Base-by-base conservation (phyloP, 805 yeast species). In the Metschnikowia cerradonensis region DNA sequence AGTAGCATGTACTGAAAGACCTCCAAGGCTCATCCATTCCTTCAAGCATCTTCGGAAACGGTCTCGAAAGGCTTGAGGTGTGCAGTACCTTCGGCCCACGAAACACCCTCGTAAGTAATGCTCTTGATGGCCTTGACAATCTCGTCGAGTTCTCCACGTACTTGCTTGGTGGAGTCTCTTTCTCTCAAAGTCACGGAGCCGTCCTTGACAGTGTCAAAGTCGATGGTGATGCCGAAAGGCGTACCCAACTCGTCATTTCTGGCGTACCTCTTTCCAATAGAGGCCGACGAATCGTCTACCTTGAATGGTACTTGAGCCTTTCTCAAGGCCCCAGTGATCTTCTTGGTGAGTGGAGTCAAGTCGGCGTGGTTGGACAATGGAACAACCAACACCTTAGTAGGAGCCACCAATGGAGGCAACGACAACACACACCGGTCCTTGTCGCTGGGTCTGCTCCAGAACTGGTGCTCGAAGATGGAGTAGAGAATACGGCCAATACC, bases 181-280 rank as follows among this genome's bases (percentile, higher is more conserved):
- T 92, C 98, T 80, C 99, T 89, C 66, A 92, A 79, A 34, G 99
- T 92, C 58, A 92, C 88, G 13, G 97, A 84, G 46, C 82, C 81
- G 67, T 92, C 97, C 67, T 86, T 81, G 55, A 88, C 81, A 49
- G 96, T 85, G 58, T 92, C 97, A 70, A 94, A 92, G 72, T 92
- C 99, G 62, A 92, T 87, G 57, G 99, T 92, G 72, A 92, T 83
- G 70, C 99, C 99, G 68, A 94, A 94, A 61, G 99, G 99, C 49
- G 98, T 94, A 72, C 99, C 99, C 66, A 92, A 80, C 77, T 92
- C 99, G 72, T 92, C 99, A 71, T 92, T 92, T 77, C 99, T 88
- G 57, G 99, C 90, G 65, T 92, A 92, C 76, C 99, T 86, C 77
- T 91, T 89, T 75, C 99, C 99, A 63, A 92, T 94, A 32, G 98